These are phyloP conservation scores for Neophaeococcomyces aloes DNA, from an alignment of 2,329 filamentous ascomycete genomes.

Conservation along the genomic window DNA sequence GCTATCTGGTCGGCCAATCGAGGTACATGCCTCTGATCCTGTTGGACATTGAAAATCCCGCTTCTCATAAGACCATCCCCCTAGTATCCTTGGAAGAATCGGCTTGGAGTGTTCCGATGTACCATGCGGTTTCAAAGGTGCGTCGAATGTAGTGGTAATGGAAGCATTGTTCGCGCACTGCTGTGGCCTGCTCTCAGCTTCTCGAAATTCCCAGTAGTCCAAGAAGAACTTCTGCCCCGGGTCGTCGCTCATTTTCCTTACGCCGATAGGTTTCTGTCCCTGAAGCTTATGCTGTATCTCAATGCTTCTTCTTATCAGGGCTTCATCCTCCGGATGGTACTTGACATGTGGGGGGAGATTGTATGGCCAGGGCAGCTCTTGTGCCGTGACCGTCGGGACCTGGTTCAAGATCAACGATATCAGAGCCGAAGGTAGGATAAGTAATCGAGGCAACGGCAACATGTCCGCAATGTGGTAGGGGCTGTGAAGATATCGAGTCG, in stretches of 20 bases:
- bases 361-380: constrained; percentile 18
- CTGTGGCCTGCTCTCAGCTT: constrained; percentile 10
- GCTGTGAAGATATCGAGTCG: too few relatives aligned
- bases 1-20: constrained; percentile 46
- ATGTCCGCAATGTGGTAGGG: too few relatives aligned
- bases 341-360: constrained; percentile 18
- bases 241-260: constrained; percentile 37
- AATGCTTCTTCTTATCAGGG: constrained; percentile 20
- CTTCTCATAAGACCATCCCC: constrained; percentile 9
- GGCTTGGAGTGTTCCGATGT: background rate
- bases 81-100: constrained; percentile 2
- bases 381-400: constrained; percentile 1
- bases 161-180: constrained; percentile 4
- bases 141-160: constrained; percentile 9
- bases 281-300: constrained; percentile 26
- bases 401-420: constrained; percentile 2
- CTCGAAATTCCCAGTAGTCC: constrained; percentile 34
- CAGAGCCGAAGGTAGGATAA: constrained; percentile 1
- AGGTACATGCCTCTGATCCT: constrained; percentile 44
- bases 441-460: too few relatives aligned
- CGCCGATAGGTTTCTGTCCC: constrained; percentile 20
- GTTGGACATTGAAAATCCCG: constrained; percentile 48
- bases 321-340: constrained; percentile 23
- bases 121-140: constrained; percentile 21
- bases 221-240: constrained; percentile 40